Percentiles rank a stretch among this genome's conserved stretches.
phyloP scores from a whole-genome alignment of 768 basidiomycete genomes.

The Udeniomyces megalosporus region DNA sequence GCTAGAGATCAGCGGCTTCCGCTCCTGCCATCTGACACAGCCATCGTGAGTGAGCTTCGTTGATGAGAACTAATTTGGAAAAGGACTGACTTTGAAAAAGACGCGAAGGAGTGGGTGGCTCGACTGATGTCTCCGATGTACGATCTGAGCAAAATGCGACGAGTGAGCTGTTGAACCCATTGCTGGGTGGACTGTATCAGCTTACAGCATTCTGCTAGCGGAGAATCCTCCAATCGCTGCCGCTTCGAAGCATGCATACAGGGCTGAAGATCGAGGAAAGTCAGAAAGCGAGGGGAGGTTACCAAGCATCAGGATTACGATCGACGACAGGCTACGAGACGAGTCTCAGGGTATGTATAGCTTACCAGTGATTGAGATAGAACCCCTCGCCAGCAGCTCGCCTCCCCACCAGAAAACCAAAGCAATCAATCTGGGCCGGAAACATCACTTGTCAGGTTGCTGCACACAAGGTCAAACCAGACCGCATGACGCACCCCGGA shows the following conservation, averaged over 20 bases:
- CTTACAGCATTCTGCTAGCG: neutral
- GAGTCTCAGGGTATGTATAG: too few species aligned
- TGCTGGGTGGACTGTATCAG: too few species aligned
- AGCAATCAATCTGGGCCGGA: too few species aligned
- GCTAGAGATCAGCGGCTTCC: neutral
- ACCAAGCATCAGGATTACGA: neutral
- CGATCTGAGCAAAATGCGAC: too few species aligned
- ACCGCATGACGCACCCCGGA: neutral
- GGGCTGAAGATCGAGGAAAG: neutral
- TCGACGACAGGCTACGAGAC: neutral
- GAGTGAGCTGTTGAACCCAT: too few species aligned
- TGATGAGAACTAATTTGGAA: too few species aligned
- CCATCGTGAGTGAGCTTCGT: too few species aligned
- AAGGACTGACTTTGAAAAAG: neutral
- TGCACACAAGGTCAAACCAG: too few species aligned
- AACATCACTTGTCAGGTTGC: too few species aligned
- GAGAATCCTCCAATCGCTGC: constrained; percentile 6
- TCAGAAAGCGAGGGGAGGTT: neutral
- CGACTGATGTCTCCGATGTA: constrained; percentile 8
- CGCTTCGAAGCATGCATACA: constrained; percentile 10
- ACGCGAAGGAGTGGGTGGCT: neutral
- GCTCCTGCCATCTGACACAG: neutral
- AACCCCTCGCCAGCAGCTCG: neutral
- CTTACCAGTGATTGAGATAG: neutral
- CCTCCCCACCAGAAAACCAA: constrained; percentile 12